phyloP scores from a whole-genome alignment of 2,329 filamentous ascomycete genomes.

The Fusarium sp. region DNA sequence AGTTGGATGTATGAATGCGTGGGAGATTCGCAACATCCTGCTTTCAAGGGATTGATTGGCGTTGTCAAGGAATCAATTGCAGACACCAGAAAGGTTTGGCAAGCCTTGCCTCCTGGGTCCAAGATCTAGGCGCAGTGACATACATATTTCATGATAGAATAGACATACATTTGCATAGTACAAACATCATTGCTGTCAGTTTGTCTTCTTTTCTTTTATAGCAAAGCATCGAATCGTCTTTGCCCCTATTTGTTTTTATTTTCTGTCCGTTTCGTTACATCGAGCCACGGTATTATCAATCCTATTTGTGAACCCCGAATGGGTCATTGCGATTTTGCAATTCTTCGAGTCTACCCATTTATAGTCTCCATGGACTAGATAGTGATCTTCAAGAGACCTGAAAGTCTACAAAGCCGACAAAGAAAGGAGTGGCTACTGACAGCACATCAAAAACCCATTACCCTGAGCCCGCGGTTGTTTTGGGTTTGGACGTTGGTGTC shows the following conservation, averaged over 20 bases:
- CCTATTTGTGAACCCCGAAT: slow-evolving; percentile 2
- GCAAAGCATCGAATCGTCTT: background rate
- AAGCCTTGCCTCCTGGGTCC: slow-evolving; percentile 68
- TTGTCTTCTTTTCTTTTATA: slow-evolving; percentile 16
- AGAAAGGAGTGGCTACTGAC: slow-evolving; percentile 2
- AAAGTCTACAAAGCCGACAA: slow-evolving; percentile 9
- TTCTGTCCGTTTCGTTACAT: slow-evolving; percentile 27
- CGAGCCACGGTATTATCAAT: slow-evolving; percentile 19
- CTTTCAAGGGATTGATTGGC: slow-evolving; percentile 79
- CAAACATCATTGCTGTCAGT: slow-evolving; percentile 2
- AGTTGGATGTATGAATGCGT: slow-evolving; percentile 90
- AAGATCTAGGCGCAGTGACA: slow-evolving; percentile 58
- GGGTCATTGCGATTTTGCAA: slow-evolving; percentile 35
- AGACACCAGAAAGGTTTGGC: slow-evolving; percentile 76
- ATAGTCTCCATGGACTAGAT: background rate
- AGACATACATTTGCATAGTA: slow-evolving; percentile 1
- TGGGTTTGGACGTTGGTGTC: slow-evolving; percentile 63
- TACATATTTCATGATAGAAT: slow-evolving; percentile 5
- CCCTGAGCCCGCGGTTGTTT: slow-evolving; percentile 49
- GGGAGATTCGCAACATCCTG: slow-evolving; percentile 79
- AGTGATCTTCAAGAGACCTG: background rate
- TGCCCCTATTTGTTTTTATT: slow-evolving; percentile 1
- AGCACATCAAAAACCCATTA: slow-evolving; percentile 3
- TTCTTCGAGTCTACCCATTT: slow-evolving; percentile 28
- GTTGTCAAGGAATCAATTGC: slow-evolving; percentile 82